Evolutionary conservation across 495 filamentous ascomycete genomes (phyloP).

Genomic region (Aspergillus leporis): DNA sequence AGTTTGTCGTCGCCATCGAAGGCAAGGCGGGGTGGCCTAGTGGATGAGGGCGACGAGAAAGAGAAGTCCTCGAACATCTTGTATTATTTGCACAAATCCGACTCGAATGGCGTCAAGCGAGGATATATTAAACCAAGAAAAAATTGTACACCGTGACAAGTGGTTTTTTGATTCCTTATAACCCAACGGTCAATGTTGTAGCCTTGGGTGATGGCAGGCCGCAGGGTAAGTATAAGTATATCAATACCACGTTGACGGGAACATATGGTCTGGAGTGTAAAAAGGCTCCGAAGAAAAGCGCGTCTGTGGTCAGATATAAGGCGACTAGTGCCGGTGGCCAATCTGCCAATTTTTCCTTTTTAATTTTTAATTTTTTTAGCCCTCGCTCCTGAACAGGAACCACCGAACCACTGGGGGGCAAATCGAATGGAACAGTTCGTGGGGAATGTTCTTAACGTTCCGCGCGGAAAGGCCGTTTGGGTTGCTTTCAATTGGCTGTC

Average conservation of each 20-base stretch:
- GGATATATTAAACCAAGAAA: background rate
- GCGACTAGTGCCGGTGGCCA: slow-evolving; percentile 1
- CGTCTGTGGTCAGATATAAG: background rate
- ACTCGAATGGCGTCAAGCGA: background rate
- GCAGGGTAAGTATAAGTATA: background rate
- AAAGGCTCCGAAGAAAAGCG: background rate
- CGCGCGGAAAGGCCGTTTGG: background rate
- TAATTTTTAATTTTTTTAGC: background rate
- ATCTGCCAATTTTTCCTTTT: slow-evolving; percentile 5
- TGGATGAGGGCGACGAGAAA: slow-evolving; percentile 8
- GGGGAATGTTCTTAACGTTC: slow-evolving; percentile 8
- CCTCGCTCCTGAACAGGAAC: background rate
- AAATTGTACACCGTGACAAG: background rate
- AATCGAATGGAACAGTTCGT: slow-evolving; percentile 3
- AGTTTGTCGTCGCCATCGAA: slow-evolving; percentile 7
- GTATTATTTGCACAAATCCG: background rate
- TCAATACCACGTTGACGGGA: background rate
- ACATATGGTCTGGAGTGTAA: background rate
- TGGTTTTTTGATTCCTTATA: background rate
- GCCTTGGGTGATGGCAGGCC: background rate
- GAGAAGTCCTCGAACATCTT: slow-evolving; percentile 12
- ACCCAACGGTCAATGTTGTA: background rate
- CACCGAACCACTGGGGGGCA: slow-evolving; percentile 5
- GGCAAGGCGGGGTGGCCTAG: slow-evolving; percentile 1
- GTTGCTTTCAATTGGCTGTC: slow-evolving; percentile 1